Evolutionary conservation across 768 basidiomycete species (phyloP), one percentile per base, ranked within the genome.

Genomic region (Termitomyces titanicus): DNA sequence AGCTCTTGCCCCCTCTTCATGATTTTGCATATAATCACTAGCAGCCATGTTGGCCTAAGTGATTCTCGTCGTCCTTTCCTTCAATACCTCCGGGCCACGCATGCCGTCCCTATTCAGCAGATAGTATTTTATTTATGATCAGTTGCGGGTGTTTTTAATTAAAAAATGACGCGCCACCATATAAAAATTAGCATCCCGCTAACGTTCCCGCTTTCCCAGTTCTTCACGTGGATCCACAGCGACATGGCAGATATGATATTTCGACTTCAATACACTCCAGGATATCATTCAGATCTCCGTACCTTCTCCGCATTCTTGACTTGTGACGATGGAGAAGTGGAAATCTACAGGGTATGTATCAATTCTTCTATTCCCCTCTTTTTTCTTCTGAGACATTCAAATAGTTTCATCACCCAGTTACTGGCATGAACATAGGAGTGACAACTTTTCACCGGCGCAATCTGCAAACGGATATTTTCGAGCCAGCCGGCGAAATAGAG

Each of bases 361-460:
- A 12, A 31, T 12, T 18, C 27, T 44, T 25, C 15, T 25, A 13
- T 11, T 13, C 18, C 5, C 2, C 5, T 11, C 12, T 25, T 20
- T 22, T 44, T 24, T n/a, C n/a, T 24, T 24, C 37, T 58, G 12
- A 45, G 39, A 24, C 33, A 25, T 17, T 35, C n/a, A 45, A 3
- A n/a, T 54, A 77, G 75, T 79, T 79, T 58, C 68, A 70, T 53
- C 78, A 79, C 55, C 76, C 80, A 0, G 62, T 72, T 12, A 79
- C 78, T 5, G 78, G 78, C 31, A 63, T 71, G 33, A 64, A 66
- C 35, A 68, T 56, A 17, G 75, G 78, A 1, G 71, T 70, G 11
- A 83, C 81, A 5, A 75, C 74, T 4, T 80, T 79, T 52, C 72
- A 74, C 53, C 75, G 82, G 48, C 78, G 72, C 59, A 82, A 83